Evolutionary conservation across 106 monocot genomes (phyloP), one percentile per base, ranked within the genome.

Genomic region (Acorus gramineus): DNA sequence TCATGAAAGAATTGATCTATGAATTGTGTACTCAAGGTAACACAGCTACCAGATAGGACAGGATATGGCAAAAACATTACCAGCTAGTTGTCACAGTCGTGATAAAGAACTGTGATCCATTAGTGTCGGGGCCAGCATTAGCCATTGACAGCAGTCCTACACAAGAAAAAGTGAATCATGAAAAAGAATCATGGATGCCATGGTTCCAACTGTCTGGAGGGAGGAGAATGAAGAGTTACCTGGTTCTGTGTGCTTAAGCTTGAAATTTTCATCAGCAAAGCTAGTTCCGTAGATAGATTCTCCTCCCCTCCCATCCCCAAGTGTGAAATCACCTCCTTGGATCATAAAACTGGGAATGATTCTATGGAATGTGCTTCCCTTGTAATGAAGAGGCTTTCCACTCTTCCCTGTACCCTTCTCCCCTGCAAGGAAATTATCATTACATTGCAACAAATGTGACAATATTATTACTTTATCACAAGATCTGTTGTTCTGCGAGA

Each of bases 291-390:
- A 96, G 11, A 96, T 87, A 56, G 90, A 87, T 61, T 90, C 90
- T 50, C 87, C 87, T 9, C 95, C 95, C 57, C 76, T 85, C 53
- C 95, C 95, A 77, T 96, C 82, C 10, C 95, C 95, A 11, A 66
- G 71, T 4, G 87, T 90, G 71, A 90, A 90, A 49, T 90, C 95
- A 14, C 90, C 95, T 59, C 95, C 95, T 69, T 96, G 95, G 69
- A 96, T 71, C 95, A 96, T 96, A 67, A 96, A 90, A 62, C 81
- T 87, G 56, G 95, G 95, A 54, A 95, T 95, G 43, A 96, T 96
- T 70, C 95, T 74, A 73, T 96, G 95, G 80, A 96, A 96, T 69
- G 71, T 9, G 70, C 90, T 90, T 7, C 95, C 95, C 73, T 95
- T 96, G 82, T 66, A 95, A 68, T 90, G 87, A 63, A 95, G 95